phyloP scores from a whole-genome alignment of 495 filamentous ascomycete genomes.

The Hyphodiscus hymeniophilus region DNA sequence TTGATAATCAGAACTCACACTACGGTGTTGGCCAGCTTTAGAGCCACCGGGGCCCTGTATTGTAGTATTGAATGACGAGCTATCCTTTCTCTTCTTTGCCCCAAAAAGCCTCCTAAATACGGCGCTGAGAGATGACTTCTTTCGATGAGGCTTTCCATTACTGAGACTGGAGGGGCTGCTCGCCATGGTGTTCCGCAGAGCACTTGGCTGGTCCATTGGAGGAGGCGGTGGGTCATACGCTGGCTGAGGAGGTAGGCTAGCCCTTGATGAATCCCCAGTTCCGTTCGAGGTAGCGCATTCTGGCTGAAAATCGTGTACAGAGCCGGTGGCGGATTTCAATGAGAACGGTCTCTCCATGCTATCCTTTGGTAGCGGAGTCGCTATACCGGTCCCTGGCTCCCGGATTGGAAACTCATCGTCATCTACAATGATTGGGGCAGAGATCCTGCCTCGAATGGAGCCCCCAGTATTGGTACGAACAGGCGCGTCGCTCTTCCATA shows the following conservation, averaged over 20 bases:
- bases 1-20: slow-evolving; percentile 29
- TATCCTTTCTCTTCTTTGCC: slow-evolving; percentile 33
- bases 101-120: slow-evolving; percentile 43
- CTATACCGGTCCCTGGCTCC: slow-evolving; percentile 27
- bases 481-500: slow-evolving; percentile 13
- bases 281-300: slow-evolving; percentile 1
- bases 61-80: slow-evolving; percentile 13
- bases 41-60: slow-evolving; percentile 13
- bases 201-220: slow-evolving; percentile 2
- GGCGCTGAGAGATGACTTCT: slow-evolving; percentile 40
- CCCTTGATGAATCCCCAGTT: neutral
- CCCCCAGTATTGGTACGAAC: slow-evolving; percentile 13
- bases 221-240: slow-evolving; percentile 3
- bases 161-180: slow-evolving; percentile 12
- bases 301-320: neutral
- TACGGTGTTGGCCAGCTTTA: slow-evolving; percentile 27
- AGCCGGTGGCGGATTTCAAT: slow-evolving; percentile 3
- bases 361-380: slow-evolving; percentile 21
- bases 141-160: slow-evolving; percentile 31
- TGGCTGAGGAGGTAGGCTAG: neutral
- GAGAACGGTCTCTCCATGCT: slow-evolving; percentile 8
- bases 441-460: slow-evolving; percentile 42
- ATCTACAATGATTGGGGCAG: slow-evolving; percentile 32
- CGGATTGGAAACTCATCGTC: slow-evolving; percentile 38
- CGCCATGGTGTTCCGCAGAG: slow-evolving; percentile 12